Evolutionary conservation across 306 rosid species (phyloP).

Genomic region (Gillenia trifoliata): DNA sequence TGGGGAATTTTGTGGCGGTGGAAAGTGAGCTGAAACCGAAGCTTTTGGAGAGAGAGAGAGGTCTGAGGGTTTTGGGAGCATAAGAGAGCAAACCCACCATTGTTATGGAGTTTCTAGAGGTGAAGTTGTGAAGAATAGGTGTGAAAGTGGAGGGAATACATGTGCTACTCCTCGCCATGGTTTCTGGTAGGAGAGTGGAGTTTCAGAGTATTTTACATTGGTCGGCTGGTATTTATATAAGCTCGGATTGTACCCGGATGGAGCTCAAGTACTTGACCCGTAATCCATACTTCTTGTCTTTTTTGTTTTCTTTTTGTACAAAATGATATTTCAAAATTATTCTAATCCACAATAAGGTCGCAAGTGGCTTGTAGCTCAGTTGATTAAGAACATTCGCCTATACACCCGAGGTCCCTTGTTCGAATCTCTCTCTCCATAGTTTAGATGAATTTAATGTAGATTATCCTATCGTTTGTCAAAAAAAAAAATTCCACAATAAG

Average conservation of each 20-base stretch:
- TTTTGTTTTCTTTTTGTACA: not conserved
- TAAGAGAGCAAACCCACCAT: constrained; percentile 40
- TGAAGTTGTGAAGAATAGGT: constrained; percentile 28
- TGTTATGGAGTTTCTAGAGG: constrained; percentile 40
- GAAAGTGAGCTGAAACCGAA: constrained; percentile 39
- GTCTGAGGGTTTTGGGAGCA: constrained; percentile 28
- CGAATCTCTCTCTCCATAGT: too few relatives aligned
- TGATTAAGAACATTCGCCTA: too few relatives aligned
- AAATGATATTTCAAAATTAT: too few relatives aligned
- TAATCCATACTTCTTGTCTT: not conserved
- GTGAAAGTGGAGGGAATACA: constrained; percentile 37
- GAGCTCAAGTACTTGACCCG: constrained; percentile 1
- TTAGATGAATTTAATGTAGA: too few relatives aligned
- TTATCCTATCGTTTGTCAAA: too few relatives aligned
- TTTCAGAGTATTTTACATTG: not conserved
- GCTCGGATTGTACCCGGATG: not conserved
- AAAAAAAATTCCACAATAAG: too few relatives aligned
- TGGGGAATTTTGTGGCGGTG: constrained; percentile 28
- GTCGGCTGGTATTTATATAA: not conserved
- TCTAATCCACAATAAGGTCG: too few relatives aligned
- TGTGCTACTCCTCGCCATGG: constrained; percentile 40
- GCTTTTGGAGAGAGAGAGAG: constrained; percentile 25
- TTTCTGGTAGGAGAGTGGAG: not conserved
- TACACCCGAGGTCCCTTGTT: too few relatives aligned
- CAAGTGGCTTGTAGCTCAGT: too few relatives aligned